Conservation (phyloP, 129 eudicot genomes). For the Arctium minus region DNA sequence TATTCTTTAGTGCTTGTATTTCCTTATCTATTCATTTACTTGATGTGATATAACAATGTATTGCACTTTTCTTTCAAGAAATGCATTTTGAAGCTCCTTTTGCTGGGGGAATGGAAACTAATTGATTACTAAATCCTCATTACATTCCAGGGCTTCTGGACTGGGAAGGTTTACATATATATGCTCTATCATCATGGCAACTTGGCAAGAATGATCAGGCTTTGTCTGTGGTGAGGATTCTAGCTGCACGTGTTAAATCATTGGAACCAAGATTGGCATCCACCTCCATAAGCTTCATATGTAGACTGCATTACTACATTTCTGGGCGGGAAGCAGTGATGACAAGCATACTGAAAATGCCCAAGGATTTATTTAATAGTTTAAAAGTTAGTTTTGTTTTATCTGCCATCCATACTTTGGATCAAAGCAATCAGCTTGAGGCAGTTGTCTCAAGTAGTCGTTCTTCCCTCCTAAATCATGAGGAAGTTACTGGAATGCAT, state of each 20-base stretch:
- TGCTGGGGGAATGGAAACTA: background rate
- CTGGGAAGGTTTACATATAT: conserved; percentile 68
- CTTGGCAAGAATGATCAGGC: conserved; percentile 79
- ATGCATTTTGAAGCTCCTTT: background rate
- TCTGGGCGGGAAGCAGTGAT: conserved; percentile 65
- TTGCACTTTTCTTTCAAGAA: background rate
- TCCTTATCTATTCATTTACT: background rate
- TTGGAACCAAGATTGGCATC: conserved; percentile 53
- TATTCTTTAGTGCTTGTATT: background rate
- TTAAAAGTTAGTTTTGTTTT: conserved; percentile 77
- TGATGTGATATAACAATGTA: background rate
- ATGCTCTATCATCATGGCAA: conserved; percentile 66
- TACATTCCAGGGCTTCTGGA: conserved; percentile 62
- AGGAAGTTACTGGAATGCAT: conserved; percentile 74
- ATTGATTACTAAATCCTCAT: background rate
- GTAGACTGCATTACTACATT: conserved; percentile 58
- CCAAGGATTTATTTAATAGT: conserved; percentile 64
- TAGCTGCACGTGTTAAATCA: conserved; percentile 61
- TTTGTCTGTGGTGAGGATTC: conserved; percentile 50
- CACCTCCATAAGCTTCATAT: conserved; percentile 60
- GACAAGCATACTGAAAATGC: conserved; percentile 74
- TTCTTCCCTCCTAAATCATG: conserved; percentile 48
- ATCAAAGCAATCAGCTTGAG: conserved; percentile 67
- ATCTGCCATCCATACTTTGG: conserved; percentile 79
- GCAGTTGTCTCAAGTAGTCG: conserved; percentile 77